A percentile compares a stretch with the other conserved stretches of the same genome.
phyloP scores from a whole-genome alignment of 305 asterid genomes.

The Ajuga reptans region DNA sequence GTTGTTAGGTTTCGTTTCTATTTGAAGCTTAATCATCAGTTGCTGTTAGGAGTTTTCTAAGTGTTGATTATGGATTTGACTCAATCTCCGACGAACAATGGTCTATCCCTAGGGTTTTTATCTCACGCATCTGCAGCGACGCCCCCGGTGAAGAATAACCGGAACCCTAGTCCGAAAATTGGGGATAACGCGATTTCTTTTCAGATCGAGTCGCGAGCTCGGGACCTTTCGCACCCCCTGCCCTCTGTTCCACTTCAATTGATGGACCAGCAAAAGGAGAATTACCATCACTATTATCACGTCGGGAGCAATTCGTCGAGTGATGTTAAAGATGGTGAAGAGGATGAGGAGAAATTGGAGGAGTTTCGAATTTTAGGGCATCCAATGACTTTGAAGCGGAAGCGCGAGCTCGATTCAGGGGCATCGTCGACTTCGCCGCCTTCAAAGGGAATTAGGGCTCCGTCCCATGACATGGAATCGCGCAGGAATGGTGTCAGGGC shows the following conservation, averaged over 20 bases:
- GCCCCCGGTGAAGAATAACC: constrained; percentile 18
- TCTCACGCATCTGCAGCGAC: constrained; percentile 41
- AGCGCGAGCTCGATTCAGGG: constrained; percentile 48
- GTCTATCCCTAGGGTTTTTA: constrained; percentile 58
- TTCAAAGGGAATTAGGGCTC: constrained; percentile 34
- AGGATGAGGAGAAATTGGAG: constrained; percentile 48
- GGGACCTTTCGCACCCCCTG: constrained; percentile 27
- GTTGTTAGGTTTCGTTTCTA: not conserved
- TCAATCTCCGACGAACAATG: constrained; percentile 41
- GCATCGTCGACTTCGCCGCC: constrained; percentile 38
- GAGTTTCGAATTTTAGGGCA: constrained; percentile 88
- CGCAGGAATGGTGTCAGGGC: constrained; percentile 48
- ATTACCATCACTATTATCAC: constrained; percentile 9
- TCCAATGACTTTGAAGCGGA: constrained; percentile 79
- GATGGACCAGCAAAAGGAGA: constrained; percentile 69
- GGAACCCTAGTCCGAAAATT: constrained; percentile 32
- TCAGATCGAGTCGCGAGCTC: constrained; percentile 58
- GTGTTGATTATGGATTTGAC: constrained; percentile 49
- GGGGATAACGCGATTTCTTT: constrained; percentile 54
- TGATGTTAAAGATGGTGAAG: constrained; percentile 25
- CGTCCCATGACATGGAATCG: constrained; percentile 41
- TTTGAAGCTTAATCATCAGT: constrained; percentile 7
- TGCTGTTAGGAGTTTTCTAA: not conserved
- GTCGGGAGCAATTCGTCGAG: constrained; percentile 21
- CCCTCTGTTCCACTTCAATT: constrained; percentile 64